Percentiles rank a stretch among this genome's conserved stretches.
These are phyloP conservation scores for Acacia concinna DNA, from an alignment of 331 rosid species.

Conservation along the genomic window DNA sequence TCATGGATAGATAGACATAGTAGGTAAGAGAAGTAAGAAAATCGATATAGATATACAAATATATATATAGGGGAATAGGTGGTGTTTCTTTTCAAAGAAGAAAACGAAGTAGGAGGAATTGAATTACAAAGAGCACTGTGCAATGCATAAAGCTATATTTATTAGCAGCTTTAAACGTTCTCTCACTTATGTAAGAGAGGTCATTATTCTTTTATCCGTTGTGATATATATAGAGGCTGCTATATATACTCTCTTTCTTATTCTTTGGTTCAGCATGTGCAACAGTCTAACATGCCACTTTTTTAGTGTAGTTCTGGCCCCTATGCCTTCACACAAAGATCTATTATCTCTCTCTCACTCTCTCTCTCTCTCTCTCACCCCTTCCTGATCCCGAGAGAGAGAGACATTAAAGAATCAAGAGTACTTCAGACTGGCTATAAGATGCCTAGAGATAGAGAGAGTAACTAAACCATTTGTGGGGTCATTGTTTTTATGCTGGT, in stretches of 20 bases:
- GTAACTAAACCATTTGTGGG: constrained; percentile 24
- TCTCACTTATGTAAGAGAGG: constrained; percentile 23
- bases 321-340: constrained; percentile 28
- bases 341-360: not conserved
- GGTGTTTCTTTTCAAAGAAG: not conserved
- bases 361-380: constrained; percentile 24
- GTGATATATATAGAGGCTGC: constrained; percentile 32
- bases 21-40: not conserved
- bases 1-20: not conserved
- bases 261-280: constrained; percentile 30
- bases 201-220: constrained; percentile 21
- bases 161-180: constrained; percentile 40
- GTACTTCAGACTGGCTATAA: constrained; percentile 36
- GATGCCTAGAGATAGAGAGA: constrained; percentile 29
- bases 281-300: constrained; percentile 41
- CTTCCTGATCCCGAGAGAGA: constrained; percentile 40
- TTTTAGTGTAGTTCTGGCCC: constrained; percentile 53
- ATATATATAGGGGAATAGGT: not conserved
- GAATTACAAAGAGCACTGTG: not conserved
- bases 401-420: constrained; percentile 40
- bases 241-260: constrained; percentile 28
- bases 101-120: constrained; percentile 3
- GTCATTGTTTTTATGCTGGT: constrained; percentile 6
- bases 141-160: not conserved
- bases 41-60: not conserved